Base-by-base conservation (phyloP, 768 basidiomycete genomes). In the Tylopilus sp. region DNA sequence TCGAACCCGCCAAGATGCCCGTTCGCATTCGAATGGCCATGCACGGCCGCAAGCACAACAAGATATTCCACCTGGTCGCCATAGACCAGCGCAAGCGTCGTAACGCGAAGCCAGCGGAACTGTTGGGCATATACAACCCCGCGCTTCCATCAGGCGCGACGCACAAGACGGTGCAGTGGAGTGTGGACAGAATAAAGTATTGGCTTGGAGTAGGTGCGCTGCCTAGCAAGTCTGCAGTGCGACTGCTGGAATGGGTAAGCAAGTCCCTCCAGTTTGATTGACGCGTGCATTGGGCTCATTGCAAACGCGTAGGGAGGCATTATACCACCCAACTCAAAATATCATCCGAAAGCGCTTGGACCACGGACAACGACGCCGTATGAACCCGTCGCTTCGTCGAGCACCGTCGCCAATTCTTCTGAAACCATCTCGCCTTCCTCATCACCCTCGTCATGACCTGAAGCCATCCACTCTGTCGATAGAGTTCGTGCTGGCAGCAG, bases 151-250 rank as follows among this genome's bases (percentile, higher is more conserved):
- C 65, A 17, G 78, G 75, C 33, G 68, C 75, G 52, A 68, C 73
- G 21, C 76, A 80, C 58, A 95, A 94, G 71, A 83, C 80, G 30
- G 75, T 98, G 50, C 80, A 86, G 59, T 98, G 95, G 94, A 93
- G 92, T 68, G 85, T 86, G 22, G 85, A 90, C 60, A 82, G 95
- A 65, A 91, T 98, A 67, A 78, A 79, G 52, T 92, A 90, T 63
- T 98, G 95, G 95, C 69, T 98, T 35, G 78, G 78, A 30, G 81
- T 86, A 17, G 95, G 94, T 0, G 95, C 95, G 30, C 68, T 79
- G 53, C 95, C 95, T 1, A 87, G 82, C 40, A 83, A 85, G 63
- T 76, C 86, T 6, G 91, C 89, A 5, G 80, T 86, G 36, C 84
- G 78, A 60, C 62, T 98, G 57, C 70, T 98, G 62, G 83, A 88